Evolutionary conservation across 1,284 basidiomycete genomes (phyloP).

Genomic region (Cutaneotrichosporon sp.): DNA sequence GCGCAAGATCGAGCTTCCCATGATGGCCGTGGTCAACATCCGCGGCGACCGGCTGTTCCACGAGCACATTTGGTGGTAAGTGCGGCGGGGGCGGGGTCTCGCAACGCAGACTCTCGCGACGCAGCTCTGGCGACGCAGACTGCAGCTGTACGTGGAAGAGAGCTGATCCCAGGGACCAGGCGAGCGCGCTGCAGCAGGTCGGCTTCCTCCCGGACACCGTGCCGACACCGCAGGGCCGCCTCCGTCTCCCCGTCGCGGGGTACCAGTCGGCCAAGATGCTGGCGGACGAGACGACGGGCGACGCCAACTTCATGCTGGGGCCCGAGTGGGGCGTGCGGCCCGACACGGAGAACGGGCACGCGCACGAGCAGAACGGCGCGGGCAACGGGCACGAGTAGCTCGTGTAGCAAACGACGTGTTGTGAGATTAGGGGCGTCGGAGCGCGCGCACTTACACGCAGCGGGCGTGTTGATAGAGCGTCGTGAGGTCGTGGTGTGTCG

Average conservation of each 20-base stretch:
- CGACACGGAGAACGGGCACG: not conserved
- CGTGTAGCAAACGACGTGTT: not conserved
- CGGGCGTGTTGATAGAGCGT: not conserved
- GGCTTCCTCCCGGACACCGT: slow-evolving; percentile 26
- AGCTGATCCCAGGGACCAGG: slow-evolving; percentile 41
- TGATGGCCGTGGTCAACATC: slow-evolving; percentile 62
- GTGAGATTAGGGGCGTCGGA: not conserved
- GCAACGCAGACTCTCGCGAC: no score
- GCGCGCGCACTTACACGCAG: not conserved
- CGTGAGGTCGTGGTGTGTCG: no score
- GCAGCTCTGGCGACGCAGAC: no score
- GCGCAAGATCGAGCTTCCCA: slow-evolving; percentile 58
- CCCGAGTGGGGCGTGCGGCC: slow-evolving; percentile 24
- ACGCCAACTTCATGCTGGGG: slow-evolving; percentile 31
- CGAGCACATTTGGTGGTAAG: slow-evolving; percentile 56
- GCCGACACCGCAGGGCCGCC: slow-evolving; percentile 12
- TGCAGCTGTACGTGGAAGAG: no score
- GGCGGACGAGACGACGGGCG: slow-evolving; percentile 23
- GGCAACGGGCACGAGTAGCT: not conserved
- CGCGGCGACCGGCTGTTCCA: slow-evolving; percentile 62
- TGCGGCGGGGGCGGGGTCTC: no score
- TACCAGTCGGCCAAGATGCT: slow-evolving; percentile 26
- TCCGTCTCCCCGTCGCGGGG: slow-evolving; percentile 30
- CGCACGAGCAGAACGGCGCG: not conserved
- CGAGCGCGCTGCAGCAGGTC: slow-evolving; percentile 29